A percentile compares a stretch with the other conserved stretches of the same genome.
Conservation (phyloP, 1,139 yeast species). For the Geotrichum europaeum region DNA sequence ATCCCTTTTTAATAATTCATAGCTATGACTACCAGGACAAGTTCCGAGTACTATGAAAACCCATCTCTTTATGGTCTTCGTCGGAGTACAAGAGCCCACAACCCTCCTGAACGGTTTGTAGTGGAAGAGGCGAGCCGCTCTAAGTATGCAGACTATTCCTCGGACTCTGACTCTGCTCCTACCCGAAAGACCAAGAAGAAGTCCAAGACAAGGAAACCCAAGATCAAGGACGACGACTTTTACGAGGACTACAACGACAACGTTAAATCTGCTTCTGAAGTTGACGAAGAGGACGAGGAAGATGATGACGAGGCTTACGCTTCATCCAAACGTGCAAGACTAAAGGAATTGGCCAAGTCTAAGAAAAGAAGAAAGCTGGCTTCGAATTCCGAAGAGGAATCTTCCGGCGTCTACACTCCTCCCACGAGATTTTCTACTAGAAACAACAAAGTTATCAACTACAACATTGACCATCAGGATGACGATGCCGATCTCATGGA, state of each 20-base stretch:
- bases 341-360: slow-evolving; percentile 17
- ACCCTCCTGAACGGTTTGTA: slow-evolving; percentile 42
- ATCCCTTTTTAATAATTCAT: not conserved
- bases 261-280: slow-evolving; percentile 21
- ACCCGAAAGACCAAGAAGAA: slow-evolving; percentile 12
- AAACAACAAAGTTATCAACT: slow-evolving; percentile 64
- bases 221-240: slow-evolving; percentile 15
- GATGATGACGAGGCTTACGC: slow-evolving; percentile 33
- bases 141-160: slow-evolving; percentile 9
- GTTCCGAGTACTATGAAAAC: slow-evolving; percentile 32
- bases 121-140: slow-evolving; percentile 34
- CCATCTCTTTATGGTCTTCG: slow-evolving; percentile 93
- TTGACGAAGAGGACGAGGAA: slow-evolving; percentile 32
- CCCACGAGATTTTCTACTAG: slow-evolving; percentile 68
- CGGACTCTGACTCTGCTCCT: slow-evolving; percentile 11
- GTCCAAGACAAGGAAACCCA: slow-evolving; percentile 9
- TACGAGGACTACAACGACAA: slow-evolving; percentile 19
- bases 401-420: slow-evolving; percentile 26
- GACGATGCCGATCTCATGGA: slow-evolving; percentile 45
- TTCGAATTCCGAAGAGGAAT: slow-evolving; percentile 25
- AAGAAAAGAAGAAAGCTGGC: slow-evolving; percentile 26
- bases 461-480: slow-evolving; percentile 66
- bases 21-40: slow-evolving; percentile 11
- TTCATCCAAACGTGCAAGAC: slow-evolving; percentile 22
- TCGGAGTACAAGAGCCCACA: slow-evolving; percentile 71